Evolutionary conservation across 2,329 filamentous ascomycete genomes (phyloP), one percentile per base, ranked within the genome.

Genomic region (Fusarium longipes): DNA sequence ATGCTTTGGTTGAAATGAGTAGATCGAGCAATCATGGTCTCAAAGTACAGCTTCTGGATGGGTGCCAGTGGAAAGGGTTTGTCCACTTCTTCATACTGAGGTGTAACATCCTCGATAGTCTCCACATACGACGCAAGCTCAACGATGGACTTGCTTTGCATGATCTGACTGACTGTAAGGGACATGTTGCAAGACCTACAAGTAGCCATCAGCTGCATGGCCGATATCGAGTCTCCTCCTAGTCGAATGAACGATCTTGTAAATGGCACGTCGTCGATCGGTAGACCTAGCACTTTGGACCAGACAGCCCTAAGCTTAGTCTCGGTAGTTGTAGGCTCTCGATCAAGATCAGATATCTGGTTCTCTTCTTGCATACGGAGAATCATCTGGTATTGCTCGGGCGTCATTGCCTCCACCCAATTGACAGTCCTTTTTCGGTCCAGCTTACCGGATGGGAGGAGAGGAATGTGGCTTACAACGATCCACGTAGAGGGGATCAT

Each of bases 1-100:
- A 71, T 56, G 9, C 65, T 71, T 24, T 71, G 68, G 18, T 71
- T 71, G 56, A 71, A 71, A 5, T 69, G 68, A 2, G 50, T 49
- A 17, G 57, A 67, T 1, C 11, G 27, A 1, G 42, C 8, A 3
- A 48, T 36, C 4, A 67, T 60, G 12, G 2, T 27, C 15, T 61
- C 47, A 10, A 69, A 67, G 40, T 70, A 69, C 10, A 64, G 3
- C 3, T 49, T 70, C 20, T 69, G 67, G 3, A 69, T 69, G 2
- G 67, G 67, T 0, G 67, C 64, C 0, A 70, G 25, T 6, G 40
- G 25, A 7, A 69, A 69, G 7, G 25, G 2, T 1, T 29, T 14
- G 5, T 70, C 11, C 11, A 35, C 43, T n/a, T 35, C 25, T 15
- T 69, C 66, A 3, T 64, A 29, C 4, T 45, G 39, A 10, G 54